Evolutionary conservation across 2,329 filamentous ascomycete species (phyloP).

Genomic region (Colletotrichum lupini): DNA sequence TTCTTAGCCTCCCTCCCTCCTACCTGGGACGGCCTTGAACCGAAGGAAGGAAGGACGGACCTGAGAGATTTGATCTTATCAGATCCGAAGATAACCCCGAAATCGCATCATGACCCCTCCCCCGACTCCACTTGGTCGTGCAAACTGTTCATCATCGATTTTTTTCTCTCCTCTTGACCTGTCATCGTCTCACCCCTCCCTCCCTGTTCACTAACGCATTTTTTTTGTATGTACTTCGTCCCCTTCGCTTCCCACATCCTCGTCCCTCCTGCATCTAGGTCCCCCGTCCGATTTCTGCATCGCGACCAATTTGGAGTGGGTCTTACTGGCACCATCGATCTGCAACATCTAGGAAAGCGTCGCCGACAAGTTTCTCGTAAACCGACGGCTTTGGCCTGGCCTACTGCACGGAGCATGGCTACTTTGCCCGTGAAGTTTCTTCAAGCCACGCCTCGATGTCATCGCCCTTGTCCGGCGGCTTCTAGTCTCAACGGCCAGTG

Average conservation of each 20-base stretch:
- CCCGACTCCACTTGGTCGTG: constrained; percentile 22
- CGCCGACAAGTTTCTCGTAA: constrained; percentile 31
- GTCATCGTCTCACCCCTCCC: constrained; percentile 1
- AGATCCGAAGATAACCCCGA: constrained; percentile 62
- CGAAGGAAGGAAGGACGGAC: background rate
- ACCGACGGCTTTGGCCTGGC: constrained; percentile 13
- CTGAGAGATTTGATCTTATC: constrained; percentile 57
- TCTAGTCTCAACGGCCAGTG: background rate
- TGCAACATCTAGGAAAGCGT: constrained; percentile 6
- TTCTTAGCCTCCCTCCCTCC: background rate
- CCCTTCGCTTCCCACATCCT: constrained; percentile 12
- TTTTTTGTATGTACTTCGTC: background rate
- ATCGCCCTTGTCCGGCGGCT: background rate
- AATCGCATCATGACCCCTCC: constrained; percentile 28
- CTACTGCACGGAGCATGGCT: background rate
- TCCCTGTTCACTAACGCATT: background rate
- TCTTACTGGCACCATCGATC: constrained; percentile 20
- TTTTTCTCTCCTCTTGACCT: constrained; percentile 2
- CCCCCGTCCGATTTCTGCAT: constrained; percentile 18
- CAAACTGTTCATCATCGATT: constrained; percentile 15
- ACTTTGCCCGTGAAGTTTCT: background rate
- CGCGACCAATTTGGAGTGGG: constrained; percentile 24
- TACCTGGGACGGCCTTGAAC: background rate
- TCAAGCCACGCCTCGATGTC: background rate
- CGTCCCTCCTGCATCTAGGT: constrained; percentile 1